Evolutionary conservation across 2,329 filamentous ascomycete species (phyloP).

Genomic region (Leptoxyphium fumago): DNA sequence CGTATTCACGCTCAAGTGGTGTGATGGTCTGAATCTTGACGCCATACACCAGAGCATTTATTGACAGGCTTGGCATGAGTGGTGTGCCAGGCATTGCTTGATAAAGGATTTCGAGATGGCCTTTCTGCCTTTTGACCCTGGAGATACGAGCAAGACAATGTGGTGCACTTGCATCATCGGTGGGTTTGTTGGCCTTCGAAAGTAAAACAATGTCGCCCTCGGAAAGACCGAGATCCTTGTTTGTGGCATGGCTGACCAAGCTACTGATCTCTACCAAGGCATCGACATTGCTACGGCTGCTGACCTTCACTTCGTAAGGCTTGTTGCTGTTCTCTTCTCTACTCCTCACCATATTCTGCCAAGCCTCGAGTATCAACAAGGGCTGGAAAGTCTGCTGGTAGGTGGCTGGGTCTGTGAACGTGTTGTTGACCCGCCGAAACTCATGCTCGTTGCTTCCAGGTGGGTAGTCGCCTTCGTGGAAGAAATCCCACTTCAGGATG

Average conservation of each 20-base stretch:
- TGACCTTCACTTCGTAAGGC: constrained; percentile 74
- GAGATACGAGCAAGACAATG: constrained; percentile 81
- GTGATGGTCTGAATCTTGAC: constrained; percentile 85
- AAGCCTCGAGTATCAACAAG: constrained; percentile 80
- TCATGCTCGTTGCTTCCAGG: constrained; percentile 54
- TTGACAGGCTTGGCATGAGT: constrained; percentile 37
- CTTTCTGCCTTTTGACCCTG: constrained; percentile 66
- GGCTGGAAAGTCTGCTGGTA: constrained; percentile 89
- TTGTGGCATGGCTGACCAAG: constrained; percentile 54
- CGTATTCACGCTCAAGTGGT: constrained; percentile 89
- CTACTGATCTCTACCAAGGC: constrained; percentile 86
- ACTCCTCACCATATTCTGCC: constrained; percentile 81
- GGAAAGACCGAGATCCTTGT: constrained; percentile 55
- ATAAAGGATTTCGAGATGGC: constrained; percentile 70
- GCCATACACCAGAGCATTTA: constrained; percentile 55
- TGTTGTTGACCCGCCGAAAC: constrained; percentile 62
- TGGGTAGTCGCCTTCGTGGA: constrained; percentile 74
- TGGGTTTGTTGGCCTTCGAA: constrained; percentile 57
- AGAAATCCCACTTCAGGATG: constrained; percentile 90
- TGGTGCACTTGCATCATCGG: constrained; percentile 48
- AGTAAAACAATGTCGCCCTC: constrained; percentile 85
- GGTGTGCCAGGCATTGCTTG: constrained; percentile 48
- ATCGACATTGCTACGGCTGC: constrained; percentile 80
- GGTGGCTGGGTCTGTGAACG: constrained; percentile 58
- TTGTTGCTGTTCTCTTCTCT: constrained; percentile 74